Evolutionary conservation across 169 alveolate genomes (phyloP).

Genomic region (Plasmodium vivax): DNA sequence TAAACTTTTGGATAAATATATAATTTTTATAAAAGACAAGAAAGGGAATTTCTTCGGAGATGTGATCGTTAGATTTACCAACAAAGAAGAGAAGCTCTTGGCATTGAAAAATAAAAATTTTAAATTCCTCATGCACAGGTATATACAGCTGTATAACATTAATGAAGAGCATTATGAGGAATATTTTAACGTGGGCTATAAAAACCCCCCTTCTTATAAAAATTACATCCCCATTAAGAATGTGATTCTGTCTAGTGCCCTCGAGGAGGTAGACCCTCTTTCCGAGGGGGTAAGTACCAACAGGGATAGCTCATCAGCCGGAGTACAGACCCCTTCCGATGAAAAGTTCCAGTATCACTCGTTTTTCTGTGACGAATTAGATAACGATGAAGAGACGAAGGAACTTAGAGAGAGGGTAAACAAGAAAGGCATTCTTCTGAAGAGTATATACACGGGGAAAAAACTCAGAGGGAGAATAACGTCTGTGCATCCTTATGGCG

Average conservation of each 20-base stretch:
- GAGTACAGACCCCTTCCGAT: not conserved
- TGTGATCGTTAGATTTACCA: constrained; percentile 63
- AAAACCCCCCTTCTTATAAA: constrained; percentile 75
- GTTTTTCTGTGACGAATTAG: not conserved
- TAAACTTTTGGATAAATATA: constrained; percentile 53
- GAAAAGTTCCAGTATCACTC: not conserved
- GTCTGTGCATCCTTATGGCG: constrained; percentile 70
- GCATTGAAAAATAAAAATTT: constrained; percentile 73
- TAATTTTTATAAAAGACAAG: constrained; percentile 65
- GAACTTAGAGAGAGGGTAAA: constrained; percentile 35
- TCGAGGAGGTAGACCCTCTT: not conserved
- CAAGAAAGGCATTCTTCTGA: constrained; percentile 37
- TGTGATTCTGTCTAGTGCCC: constrained; percentile 13
- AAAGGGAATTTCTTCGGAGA: constrained; percentile 74
- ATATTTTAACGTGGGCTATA: constrained; percentile 68
- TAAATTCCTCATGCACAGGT: constrained; percentile 63
- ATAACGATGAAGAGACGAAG: constrained; percentile 48
- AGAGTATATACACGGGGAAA: constrained; percentile 64
- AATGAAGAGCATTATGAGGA: constrained; percentile 76
- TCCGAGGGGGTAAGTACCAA: not conserved
- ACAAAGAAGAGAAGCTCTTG: constrained; percentile 39
- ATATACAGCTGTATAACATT: constrained; percentile 55
- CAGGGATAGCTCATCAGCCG: not conserved
- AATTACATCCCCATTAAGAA: constrained; percentile 71
- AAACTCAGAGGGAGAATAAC: constrained; percentile 70